Conservation (phyloP, 148 eudicot genomes). For the Persicaria tinctoria region DNA sequence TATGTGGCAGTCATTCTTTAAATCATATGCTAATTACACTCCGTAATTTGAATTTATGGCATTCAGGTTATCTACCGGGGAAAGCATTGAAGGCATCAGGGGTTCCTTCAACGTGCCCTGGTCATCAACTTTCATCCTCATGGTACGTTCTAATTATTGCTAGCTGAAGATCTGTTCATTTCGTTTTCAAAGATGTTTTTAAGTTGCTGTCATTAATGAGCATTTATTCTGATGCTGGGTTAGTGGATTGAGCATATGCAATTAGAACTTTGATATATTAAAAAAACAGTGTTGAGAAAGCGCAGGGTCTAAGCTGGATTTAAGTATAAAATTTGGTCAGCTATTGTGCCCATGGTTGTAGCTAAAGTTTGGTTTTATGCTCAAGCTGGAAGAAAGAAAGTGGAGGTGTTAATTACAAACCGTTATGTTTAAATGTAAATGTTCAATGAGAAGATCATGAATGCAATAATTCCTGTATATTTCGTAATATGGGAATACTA, state of each 20-base stretch:
- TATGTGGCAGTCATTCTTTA: not conserved
- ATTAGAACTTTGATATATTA: too few species aligned
- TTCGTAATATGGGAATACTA: not conserved
- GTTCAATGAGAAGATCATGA: not conserved
- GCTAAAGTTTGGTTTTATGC: too few species aligned
- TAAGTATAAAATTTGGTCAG: too few species aligned
- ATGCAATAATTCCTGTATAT: not conserved
- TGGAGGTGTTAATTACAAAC: too few species aligned
- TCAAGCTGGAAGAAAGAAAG: too few species aligned
- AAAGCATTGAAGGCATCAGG: constrained; percentile 4
- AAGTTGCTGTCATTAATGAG: not conserved
- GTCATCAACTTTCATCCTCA: not conserved
- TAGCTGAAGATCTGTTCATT: not conserved
- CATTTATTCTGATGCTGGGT: too few species aligned
- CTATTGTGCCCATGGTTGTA: too few species aligned
- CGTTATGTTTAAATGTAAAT: too few species aligned
- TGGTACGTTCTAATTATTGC: not conserved
- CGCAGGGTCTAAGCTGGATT: too few species aligned
- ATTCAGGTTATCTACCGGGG: not conserved
- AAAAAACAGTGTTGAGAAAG: too few species aligned
- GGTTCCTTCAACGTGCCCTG: not conserved
- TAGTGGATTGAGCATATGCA: too few species aligned
- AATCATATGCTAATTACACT: not conserved
- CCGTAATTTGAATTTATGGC: not conserved
- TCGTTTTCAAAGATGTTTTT: not conserved